Base-by-base conservation (phyloP, 352 stramenopile species). In the Globisporangium lucens region DNA sequence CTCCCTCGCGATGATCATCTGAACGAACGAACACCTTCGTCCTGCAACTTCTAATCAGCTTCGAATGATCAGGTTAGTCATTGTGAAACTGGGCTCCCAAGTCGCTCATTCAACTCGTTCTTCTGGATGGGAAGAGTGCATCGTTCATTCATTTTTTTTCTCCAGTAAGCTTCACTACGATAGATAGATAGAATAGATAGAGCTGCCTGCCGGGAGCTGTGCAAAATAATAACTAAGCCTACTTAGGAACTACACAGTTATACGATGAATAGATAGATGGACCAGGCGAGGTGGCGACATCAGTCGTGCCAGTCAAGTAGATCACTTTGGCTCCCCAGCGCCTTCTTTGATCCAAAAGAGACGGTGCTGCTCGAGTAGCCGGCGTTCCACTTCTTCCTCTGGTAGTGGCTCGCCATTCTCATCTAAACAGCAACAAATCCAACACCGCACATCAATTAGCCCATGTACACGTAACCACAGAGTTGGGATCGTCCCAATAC, bases 291-390 rank as follows among this genome's bases (percentile, higher is more conserved):
- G 3, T 20, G 38, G 12, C 38, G 38, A 46, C 12, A 46, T 46
- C 38, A 20, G 3, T 1, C 33, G 3, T 47, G 22, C 41, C 6
- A 27, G 22, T 20, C 36, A 22, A 24, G 57, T 15, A 4, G 15
- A 49, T 70, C 65, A 66, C 65, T 70, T 70, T 41, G 38, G 8
- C 7, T 68, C 61, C 13, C 69, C 60, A 3, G 83, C 83, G 24
- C 80, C 83, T 75, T 91, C 83, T 46, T 82, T 75, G 71, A 91
- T 91, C 83, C 83, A 91, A 56, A 91, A 91, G n/a, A 85, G 75
- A 20, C 83, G 80, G 36, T 91, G 83, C 51, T 91, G 82, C 53
- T 89, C 80, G 60, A 89, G 61, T 55, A 91, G 66, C 4, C 73
- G 79, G 22, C 66, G 80, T 64, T 91, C 79, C 8, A 85, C 67